Evolutionary conservation across 2,329 filamentous ascomycete genomes (phyloP).

Genomic region (Penicillium janthinellum): DNA sequence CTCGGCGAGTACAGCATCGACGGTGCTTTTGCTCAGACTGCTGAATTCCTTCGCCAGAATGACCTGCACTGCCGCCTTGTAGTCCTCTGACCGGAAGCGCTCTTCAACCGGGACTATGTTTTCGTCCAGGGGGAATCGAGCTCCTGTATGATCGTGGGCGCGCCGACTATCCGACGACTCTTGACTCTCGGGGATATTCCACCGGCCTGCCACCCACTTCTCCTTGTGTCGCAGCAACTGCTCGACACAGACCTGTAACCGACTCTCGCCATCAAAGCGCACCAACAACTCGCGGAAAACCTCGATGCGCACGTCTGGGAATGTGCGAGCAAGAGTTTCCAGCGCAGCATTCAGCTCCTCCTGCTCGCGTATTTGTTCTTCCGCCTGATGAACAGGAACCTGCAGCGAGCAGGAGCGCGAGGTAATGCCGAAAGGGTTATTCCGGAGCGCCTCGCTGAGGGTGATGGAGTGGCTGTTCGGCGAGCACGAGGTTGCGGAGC

Average conservation of each 20-base stretch:
- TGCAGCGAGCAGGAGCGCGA: slow-evolving; percentile 32
- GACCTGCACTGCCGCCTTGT: slow-evolving; percentile 45
- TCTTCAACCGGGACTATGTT: slow-evolving; percentile 43
- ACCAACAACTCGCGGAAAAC: slow-evolving; percentile 51
- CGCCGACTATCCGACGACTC: slow-evolving; percentile 9
- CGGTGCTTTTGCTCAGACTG: slow-evolving; percentile 45
- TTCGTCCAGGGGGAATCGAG: slow-evolving; percentile 15
- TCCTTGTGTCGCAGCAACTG: slow-evolving; percentile 50
- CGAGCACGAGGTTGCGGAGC: slow-evolving; percentile 16
- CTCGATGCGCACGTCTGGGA: slow-evolving; percentile 50
- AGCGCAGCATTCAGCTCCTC: slow-evolving; percentile 47
- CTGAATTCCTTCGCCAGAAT: slow-evolving; percentile 48
- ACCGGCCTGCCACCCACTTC: slow-evolving; percentile 51
- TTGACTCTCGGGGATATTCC: slow-evolving; percentile 42
- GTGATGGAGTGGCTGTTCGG: slow-evolving; percentile 36
- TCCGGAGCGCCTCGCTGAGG: slow-evolving; percentile 47
- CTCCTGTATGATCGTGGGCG: background rate
- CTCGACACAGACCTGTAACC: slow-evolving; percentile 50
- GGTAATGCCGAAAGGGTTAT: slow-evolving; percentile 45
- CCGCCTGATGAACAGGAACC: slow-evolving; percentile 19
- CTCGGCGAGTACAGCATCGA: slow-evolving; percentile 52
- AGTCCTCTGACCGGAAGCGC: slow-evolving; percentile 47
- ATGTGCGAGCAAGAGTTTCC: slow-evolving; percentile 44
- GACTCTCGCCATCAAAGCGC: slow-evolving; percentile 50
- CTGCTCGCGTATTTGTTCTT: slow-evolving; percentile 39